Evolutionary conservation across 2,329 filamentous ascomycete species (phyloP), one percentile per base, ranked within the genome.

Genomic region (Neophaeococcomyces mojaviensis): DNA sequence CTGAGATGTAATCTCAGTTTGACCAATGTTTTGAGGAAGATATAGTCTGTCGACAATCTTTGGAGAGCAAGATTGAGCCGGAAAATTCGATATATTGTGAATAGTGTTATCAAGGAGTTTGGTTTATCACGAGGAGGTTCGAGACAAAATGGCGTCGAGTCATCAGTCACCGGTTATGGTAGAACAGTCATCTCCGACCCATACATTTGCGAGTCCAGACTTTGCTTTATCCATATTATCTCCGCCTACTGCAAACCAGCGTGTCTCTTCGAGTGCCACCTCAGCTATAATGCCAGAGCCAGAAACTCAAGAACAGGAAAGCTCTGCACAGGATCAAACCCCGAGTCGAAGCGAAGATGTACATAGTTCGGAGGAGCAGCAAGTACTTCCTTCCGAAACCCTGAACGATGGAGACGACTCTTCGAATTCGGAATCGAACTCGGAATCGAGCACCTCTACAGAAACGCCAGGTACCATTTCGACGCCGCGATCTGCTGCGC

Each of bases 121-220:
- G 3, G 5, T 20, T 3, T 12, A 20, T 37, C 20, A 37, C 16
- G 37, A 16, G 32, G 6, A 16, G 19, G 15, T 12, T n/a, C 18
- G 22, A 28, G 20, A 16, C n/a, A 19, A 22, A 19, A 56, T 56
- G 54, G 49, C 54, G 18, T 50, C 46, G 35, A 50, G 50, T 18
- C 52, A 55, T 35, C 51, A 49, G 35, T 47, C 50, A 20, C 50
- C 54, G 8, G 49, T 56, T 19, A 43, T 56, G 9, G 44, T 55
- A 31, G 52, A 55, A 42, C 44, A 50, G 22, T 38, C 49, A 30
- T 48, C 54, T 40, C 50, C 33, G 15, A 15, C 41, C 19, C 41
- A 44, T 37, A 18, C 32, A 9, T 44, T 20, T 31, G 16, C 41
- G 13, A 44, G 32, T 26, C 41, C 41, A 18, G 41, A 44, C 9